Conservation (phyloP, 345 rosid species). For the Gynandropsis gynandra region DNA sequence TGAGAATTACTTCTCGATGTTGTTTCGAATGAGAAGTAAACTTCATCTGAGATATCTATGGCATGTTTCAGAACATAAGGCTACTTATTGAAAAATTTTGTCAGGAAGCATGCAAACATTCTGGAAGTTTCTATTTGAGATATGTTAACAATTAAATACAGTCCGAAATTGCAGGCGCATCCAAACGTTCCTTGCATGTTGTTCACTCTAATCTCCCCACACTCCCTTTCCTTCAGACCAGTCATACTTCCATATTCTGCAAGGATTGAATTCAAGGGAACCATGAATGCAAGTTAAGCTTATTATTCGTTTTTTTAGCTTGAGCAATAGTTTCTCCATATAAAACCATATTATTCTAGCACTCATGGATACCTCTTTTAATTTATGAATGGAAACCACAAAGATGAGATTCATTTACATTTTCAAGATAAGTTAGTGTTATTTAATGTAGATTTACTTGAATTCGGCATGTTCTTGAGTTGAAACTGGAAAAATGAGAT, state of each 20-base stretch:
- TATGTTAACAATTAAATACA: not conserved
- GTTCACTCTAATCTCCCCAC: conserved; percentile 96
- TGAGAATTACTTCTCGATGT: not conserved
- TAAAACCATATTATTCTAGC: not conserved
- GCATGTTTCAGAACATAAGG: conserved; percentile 7
- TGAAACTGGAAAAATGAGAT: too few species aligned
- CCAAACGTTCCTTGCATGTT: conserved; percentile 99
- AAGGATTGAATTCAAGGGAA: conserved; percentile 75
- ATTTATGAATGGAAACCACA: too few species aligned
- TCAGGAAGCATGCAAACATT: not conserved
- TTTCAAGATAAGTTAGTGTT: too few species aligned
- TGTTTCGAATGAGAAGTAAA: not conserved
- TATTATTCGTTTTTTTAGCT: not conserved
- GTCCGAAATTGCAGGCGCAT: conserved; percentile 65
- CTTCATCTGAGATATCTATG: not conserved
- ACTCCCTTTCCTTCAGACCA: conserved; percentile 94
- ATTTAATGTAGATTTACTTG: too few species aligned
- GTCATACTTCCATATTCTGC: conserved; percentile 99
- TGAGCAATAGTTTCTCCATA: conserved; percentile 1
- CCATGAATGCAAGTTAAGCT: not conserved
- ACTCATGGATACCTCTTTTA: too few species aligned
- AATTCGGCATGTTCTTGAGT: too few species aligned
- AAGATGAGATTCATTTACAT: too few species aligned
- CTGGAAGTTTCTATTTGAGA: not conserved
- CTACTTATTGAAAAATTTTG: not conserved